Conservation (phyloP, 1,284 basidiomycete genomes). For the Trichosporon sp. region DNA sequence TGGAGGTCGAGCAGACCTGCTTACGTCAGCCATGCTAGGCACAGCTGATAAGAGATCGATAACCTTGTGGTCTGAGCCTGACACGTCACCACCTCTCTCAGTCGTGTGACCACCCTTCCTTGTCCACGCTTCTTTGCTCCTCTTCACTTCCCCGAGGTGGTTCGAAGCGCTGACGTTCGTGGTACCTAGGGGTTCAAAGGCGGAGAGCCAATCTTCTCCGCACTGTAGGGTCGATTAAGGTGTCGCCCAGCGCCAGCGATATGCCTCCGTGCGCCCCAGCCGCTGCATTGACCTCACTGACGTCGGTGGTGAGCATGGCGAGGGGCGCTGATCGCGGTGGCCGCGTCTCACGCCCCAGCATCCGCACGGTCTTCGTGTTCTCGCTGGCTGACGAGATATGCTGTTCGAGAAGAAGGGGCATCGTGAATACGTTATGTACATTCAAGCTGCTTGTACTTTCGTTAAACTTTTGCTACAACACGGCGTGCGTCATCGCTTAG, state of each 20-base stretch:
- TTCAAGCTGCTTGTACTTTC: not conserved
- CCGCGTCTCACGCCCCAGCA: not conserved
- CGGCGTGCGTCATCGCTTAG: not conserved
- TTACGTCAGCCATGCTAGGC: not conserved
- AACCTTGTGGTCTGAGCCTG: not conserved
- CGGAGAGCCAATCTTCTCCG: no score
- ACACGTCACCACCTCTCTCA: not conserved
- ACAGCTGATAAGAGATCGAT: not conserved
- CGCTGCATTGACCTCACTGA: not conserved
- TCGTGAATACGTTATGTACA: not conserved
- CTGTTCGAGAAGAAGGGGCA: not conserved
- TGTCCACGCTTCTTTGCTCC: not conserved
- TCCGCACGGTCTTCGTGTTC: not conserved
- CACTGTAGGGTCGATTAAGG: no score
- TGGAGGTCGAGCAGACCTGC: not conserved
- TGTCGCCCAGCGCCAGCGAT: no score
- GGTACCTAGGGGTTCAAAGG: no score
- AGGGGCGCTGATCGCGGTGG: not conserved
- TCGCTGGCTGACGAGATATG: not conserved
- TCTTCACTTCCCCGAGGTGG: no score
- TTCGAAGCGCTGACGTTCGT: no score
- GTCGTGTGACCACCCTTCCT: not conserved
- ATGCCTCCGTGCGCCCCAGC: not conserved
- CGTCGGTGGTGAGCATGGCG: not conserved
- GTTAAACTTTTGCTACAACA: not conserved